These are phyloP conservation scores for Epipyxis sp. DNA, from an alignment of 108 stramenopile species.

Conservation along the genomic window DNA sequence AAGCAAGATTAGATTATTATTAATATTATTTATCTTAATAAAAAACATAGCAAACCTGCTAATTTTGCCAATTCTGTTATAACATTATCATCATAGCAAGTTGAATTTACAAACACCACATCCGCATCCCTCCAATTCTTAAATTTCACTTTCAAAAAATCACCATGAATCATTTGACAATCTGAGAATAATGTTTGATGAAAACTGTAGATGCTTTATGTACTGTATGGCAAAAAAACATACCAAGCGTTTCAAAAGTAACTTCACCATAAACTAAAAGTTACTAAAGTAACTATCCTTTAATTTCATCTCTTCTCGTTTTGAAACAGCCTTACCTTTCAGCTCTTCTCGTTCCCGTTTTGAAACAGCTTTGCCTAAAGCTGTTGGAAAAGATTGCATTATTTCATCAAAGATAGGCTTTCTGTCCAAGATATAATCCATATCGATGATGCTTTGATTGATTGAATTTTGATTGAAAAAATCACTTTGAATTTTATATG, in stretches of 20 bases:
- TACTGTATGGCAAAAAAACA: too few species aligned
- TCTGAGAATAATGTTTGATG: too few species aligned
- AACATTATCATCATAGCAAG: constrained; percentile 47
- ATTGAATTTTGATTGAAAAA: too few species aligned
- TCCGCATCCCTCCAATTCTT: constrained; percentile 49
- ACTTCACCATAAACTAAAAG: constrained; percentile 58
- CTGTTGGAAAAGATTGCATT: constrained; percentile 30
- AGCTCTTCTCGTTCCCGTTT: constrained; percentile 56
- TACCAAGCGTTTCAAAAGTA: constrained; percentile 49
- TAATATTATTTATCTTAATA: too few species aligned
- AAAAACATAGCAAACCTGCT: constrained; percentile 4
- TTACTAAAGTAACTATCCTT: background rate
- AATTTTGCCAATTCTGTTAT: constrained; percentile 38
- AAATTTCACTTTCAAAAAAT: constrained; percentile 36
- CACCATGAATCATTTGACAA: constrained; percentile 42
- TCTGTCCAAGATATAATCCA: background rate
- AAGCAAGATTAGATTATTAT: background rate
- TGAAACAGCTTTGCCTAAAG: constrained; percentile 52
- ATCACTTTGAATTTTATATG: too few species aligned
- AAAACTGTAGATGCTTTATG: too few species aligned
- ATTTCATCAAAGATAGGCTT: constrained; percentile 7
- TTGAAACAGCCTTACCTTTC: background rate
- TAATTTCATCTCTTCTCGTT: constrained; percentile 49
- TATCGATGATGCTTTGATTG: too few species aligned
- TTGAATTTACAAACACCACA: constrained; percentile 48